Percentiles rank a stretch among this genome's conserved stretches.
These are phyloP conservation scores for Clathrospora elynae DNA, from an alignment of 2,329 filamentous ascomycete species.

Conservation along the genomic window DNA sequence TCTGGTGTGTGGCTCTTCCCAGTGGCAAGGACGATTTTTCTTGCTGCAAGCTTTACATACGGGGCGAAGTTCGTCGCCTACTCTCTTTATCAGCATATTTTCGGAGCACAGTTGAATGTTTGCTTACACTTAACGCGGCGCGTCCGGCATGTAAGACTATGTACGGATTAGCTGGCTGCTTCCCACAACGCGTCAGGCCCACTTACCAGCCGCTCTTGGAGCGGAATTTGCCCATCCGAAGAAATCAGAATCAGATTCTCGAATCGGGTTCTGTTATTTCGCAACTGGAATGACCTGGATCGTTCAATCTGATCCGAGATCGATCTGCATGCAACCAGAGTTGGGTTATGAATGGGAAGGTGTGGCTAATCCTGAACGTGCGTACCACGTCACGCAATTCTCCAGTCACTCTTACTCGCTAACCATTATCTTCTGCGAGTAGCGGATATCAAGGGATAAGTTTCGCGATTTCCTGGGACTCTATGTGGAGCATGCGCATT, in stretches of 20 bases:
- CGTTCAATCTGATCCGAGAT: slow-evolving; percentile 2
- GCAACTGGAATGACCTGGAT: slow-evolving; percentile 4
- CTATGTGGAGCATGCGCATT: too few species aligned
- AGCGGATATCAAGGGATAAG: slow-evolving; percentile 2
- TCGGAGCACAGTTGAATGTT: neutral
- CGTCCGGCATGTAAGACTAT: slow-evolving; percentile 37
- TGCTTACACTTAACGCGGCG: slow-evolving; percentile 42
- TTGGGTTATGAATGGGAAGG: neutral
- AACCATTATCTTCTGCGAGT: slow-evolving; percentile 1
- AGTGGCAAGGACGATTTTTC: slow-evolving; percentile 39
- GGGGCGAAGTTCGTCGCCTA: slow-evolving; percentile 39
- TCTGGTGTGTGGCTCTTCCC: slow-evolving; percentile 35
- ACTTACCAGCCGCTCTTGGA: slow-evolving; percentile 42
- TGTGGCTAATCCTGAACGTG: neutral
- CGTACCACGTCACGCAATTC: slow-evolving; percentile 9
- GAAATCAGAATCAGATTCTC: slow-evolving; percentile 5
- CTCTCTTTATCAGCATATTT: slow-evolving; percentile 5
- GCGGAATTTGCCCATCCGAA: slow-evolving; percentile 38
- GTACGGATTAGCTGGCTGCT: slow-evolving; percentile 7
- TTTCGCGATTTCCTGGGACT: too few species aligned
- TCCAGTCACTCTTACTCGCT: slow-evolving; percentile 1
- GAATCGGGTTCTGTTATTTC: slow-evolving; percentile 8
- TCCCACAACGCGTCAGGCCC: neutral
- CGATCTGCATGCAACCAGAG: neutral
- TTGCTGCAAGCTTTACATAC: slow-evolving; percentile 41